These are phyloP conservation scores for Rubroshorea leprosula DNA, from an alignment of 345 rosid species.

Conservation along the genomic window DNA sequence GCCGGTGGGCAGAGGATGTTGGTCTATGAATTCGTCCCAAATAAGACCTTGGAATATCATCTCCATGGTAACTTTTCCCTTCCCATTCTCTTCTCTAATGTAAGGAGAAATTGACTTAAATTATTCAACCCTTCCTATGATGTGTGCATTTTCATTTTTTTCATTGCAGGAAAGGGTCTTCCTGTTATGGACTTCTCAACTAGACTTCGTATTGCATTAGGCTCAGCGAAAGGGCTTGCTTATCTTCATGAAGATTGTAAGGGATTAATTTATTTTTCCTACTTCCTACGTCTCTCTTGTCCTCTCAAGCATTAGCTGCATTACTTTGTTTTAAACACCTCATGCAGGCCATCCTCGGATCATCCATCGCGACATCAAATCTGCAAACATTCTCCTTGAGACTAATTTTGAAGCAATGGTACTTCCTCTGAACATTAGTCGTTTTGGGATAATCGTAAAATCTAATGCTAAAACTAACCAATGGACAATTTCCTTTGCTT, in stretches of 20 bases:
- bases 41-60: slow-evolving; percentile 76
- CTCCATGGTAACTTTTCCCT: slow-evolving; percentile 44
- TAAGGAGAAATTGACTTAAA: background rate
- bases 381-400: slow-evolving; percentile 90
- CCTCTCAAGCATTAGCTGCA: background rate
- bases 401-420: slow-evolving; percentile 91
- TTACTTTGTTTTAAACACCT: slow-evolving; percentile 3
- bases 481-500: background rate
- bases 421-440: background rate
- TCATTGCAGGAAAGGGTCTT: slow-evolving; percentile 47
- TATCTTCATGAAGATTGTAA: slow-evolving; percentile 97
- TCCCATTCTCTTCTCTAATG: background rate
- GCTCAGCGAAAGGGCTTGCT: slow-evolving; percentile 94
- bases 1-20: slow-evolving; percentile 80
- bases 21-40: slow-evolving; percentile 90
- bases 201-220: slow-evolving; percentile 72
- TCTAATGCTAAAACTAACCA: background rate
- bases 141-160: background rate
- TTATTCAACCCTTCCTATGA: background rate
- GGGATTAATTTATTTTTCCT: slow-evolving; percentile 12
- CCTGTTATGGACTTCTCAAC: slow-evolving; percentile 80
- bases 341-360: slow-evolving; percentile 81
- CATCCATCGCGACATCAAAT: slow-evolving; percentile 87
- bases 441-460: too few relatives aligned
- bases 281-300: background rate